Percentiles rank a stretch among this genome's conserved stretches.
Evolutionary conservation across 2,329 filamentous ascomycete species (phyloP).

Genomic region (Aureobasidium sp.): DNA sequence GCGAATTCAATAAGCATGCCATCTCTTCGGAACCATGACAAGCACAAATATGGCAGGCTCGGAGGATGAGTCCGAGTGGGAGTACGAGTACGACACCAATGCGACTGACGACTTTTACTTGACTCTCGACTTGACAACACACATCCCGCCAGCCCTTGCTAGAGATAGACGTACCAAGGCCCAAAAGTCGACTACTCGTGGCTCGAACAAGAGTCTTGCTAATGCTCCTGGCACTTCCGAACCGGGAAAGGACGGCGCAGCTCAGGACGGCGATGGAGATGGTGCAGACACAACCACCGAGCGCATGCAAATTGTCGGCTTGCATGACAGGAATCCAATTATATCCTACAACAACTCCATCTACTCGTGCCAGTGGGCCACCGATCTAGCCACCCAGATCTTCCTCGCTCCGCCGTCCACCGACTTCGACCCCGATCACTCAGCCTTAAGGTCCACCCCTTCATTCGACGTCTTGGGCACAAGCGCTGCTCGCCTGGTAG

Average conservation of each 20-base stretch:
- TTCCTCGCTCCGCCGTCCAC: constrained; percentile 37
- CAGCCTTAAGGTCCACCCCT: constrained; percentile 45
- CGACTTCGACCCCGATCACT: constrained; percentile 35
- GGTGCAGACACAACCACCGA: constrained; percentile 14
- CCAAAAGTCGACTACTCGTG: constrained; percentile 6
- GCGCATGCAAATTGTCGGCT: constrained; percentile 67
- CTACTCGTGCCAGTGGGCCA: constrained; percentile 73
- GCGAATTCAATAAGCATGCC: not conserved
- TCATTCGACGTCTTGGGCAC: constrained; percentile 65
- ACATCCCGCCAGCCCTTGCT: constrained; percentile 25
- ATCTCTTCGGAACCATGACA: constrained; percentile 4
- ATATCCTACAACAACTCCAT: constrained; percentile 71
- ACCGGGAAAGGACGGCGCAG: not conserved
- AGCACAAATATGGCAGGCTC: not conserved
- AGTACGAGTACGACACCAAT: constrained; percentile 33
- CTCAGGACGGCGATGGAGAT: not conserved
- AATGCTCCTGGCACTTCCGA: not conserved
- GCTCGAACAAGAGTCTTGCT: constrained; percentile 1
- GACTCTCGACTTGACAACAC: constrained; percentile 48
- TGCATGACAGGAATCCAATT: constrained; percentile 68
- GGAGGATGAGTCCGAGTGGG: constrained; percentile 16
- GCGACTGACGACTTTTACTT: constrained; percentile 54
- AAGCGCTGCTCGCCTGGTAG: constrained; percentile 61
- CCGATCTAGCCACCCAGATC: constrained; percentile 77
- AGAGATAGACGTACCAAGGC: constrained; percentile 10